phyloP scores from a whole-genome alignment of 176 grass and related monocot species.

The Oryza punctata region DNA sequence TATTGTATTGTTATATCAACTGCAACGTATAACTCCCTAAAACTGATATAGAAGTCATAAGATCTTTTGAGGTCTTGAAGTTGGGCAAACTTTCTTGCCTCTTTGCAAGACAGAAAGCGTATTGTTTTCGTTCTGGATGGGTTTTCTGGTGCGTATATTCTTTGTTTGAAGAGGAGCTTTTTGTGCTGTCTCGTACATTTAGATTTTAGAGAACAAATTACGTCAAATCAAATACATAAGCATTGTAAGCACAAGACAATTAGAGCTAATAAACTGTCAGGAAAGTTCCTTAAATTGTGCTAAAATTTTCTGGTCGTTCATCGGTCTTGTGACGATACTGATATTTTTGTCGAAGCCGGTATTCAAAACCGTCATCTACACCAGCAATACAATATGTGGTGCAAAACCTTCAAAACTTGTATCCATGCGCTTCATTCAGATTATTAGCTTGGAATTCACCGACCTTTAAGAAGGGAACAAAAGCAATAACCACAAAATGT shows the following conservation, averaged over 20 bases:
- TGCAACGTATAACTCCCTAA: not conserved
- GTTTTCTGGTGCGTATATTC: not conserved
- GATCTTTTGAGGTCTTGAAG: not conserved
- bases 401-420: not conserved
- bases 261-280: no score
- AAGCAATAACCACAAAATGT: not conserved
- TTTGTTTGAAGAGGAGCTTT: not conserved
- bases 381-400: no score
- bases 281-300: no score
- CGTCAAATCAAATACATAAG: not conserved
- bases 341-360: no score
- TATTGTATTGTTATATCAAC: not conserved
- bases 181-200: not conserved
- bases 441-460: no score
- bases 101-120: not conserved
- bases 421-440: no score
- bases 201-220: not conserved
- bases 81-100: not conserved
- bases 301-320: no score
- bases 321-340: no score
- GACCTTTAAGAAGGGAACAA: no score
- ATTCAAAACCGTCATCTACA: no score
- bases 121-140: not conserved
- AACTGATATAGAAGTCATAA: not conserved
- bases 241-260: no score